Evolutionary conservation across 768 basidiomycete species (phyloP).

Genomic region (Lactarius akahatsu): DNA sequence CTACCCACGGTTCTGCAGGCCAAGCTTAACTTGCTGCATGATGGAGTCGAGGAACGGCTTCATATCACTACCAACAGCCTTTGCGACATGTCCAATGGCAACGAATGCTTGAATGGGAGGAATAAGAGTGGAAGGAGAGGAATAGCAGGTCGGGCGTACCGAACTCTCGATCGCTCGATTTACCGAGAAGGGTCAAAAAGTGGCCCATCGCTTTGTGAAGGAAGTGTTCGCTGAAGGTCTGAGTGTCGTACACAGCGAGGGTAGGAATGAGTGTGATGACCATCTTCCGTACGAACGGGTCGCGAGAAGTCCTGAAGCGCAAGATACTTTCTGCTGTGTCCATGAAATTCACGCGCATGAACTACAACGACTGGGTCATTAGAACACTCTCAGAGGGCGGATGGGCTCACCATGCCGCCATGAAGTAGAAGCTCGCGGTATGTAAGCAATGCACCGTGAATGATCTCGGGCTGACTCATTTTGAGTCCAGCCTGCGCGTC

Average conservation of each 20-base stretch:
- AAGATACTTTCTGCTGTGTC: conserved; percentile 90
- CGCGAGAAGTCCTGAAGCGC: conserved; percentile 83
- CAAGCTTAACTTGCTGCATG: conserved; percentile 84
- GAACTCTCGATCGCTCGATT: conserved; percentile 83
- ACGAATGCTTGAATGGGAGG: conserved; percentile 69
- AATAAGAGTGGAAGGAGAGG: conserved; percentile 7
- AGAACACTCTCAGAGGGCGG: not conserved
- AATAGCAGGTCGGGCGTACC: conserved; percentile 46
- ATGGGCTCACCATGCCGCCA: conserved; percentile 79
- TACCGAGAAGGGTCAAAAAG: conserved; percentile 83
- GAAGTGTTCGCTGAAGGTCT: conserved; percentile 87
- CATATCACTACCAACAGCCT: conserved; percentile 91
- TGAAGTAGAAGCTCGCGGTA: conserved; percentile 89
- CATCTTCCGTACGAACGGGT: conserved; percentile 85
- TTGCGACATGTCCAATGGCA: conserved; percentile 93
- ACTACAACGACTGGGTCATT: conserved; percentile 43
- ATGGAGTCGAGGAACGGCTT: conserved; percentile 92
- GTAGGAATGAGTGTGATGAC: conserved; percentile 96
- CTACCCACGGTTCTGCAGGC: conserved; percentile 85
- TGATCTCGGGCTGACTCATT: conserved; percentile 77
- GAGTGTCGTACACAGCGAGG: conserved; percentile 90
- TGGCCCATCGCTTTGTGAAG: conserved; percentile 94
- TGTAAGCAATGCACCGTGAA: conserved; percentile 90
- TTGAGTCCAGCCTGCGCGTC: conserved; percentile 86
- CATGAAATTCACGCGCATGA: conserved; percentile 84